Conservation (phyloP, 495 filamentous ascomycete species). For the Lasiosphaeris hirsuta region DNA sequence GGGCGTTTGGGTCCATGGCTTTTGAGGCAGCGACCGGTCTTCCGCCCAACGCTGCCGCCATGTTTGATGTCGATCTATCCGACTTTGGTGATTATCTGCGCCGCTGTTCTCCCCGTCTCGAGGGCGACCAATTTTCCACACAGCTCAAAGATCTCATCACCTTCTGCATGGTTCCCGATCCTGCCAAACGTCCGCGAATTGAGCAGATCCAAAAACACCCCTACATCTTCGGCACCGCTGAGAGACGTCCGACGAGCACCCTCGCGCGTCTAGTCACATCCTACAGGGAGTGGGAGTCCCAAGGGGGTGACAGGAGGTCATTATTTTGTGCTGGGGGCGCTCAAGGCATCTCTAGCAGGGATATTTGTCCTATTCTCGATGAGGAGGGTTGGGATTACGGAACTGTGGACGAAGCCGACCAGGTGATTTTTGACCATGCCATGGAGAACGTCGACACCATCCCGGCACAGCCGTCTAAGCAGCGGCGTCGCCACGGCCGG, state of each 20-base stretch:
- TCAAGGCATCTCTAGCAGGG: neutral
- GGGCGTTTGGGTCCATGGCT: conserved; percentile 13
- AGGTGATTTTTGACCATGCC: neutral
- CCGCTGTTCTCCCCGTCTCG: neutral
- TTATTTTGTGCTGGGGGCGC: conserved; percentile 12
- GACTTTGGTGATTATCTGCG: conserved; percentile 1
- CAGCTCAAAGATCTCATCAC: neutral
- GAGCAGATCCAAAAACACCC: neutral
- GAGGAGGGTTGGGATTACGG: conserved; percentile 1
- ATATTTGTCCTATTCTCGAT: too few species aligned
- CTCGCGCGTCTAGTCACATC: conserved; percentile 1
- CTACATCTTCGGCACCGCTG: conserved; percentile 5
- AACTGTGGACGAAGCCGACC: neutral
- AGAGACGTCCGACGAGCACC: conserved; percentile 1
- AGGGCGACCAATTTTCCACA: neutral
- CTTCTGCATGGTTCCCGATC: conserved; percentile 9
- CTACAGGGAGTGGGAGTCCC: conserved; percentile 7
- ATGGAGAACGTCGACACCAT: neutral
- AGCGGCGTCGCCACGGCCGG: neutral
- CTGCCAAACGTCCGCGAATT: neutral
- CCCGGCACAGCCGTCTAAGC: neutral
- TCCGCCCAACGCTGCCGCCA: conserved; percentile 5
- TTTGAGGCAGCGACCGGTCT: conserved; percentile 11
- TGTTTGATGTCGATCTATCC: neutral
- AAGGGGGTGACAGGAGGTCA: conserved; percentile 4